Percentiles rank a stretch among this genome's conserved stretches.
These are phyloP conservation scores for Huiozyma naganishii DNA, from an alignment of 805 yeast genomes.

Conservation along the genomic window DNA sequence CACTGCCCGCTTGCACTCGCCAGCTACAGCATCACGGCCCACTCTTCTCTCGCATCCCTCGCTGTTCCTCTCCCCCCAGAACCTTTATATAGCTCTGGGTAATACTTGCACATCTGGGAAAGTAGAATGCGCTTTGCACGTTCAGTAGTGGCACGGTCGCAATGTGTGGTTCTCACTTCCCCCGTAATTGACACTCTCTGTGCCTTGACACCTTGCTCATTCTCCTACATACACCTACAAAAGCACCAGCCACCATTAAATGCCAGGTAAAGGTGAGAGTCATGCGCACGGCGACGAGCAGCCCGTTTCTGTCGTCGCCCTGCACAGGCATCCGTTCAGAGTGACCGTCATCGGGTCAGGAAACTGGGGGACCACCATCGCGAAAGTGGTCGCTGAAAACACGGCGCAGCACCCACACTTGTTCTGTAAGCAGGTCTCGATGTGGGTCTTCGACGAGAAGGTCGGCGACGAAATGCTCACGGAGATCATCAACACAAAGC, in stretches of 20 bases:
- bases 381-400: conserved; percentile 89
- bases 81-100: too few relatives aligned
- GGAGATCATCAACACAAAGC: conserved; percentile 77
- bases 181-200: too few relatives aligned
- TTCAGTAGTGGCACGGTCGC: too few relatives aligned
- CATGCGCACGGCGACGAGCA: conserved; percentile 4
- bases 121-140: too few relatives aligned
- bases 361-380: conserved; percentile 96
- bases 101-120: too few relatives aligned
- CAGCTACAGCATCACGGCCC: too few relatives aligned
- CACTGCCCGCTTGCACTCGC: too few relatives aligned
- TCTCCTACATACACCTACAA: background rate
- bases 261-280: background rate
- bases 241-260: background rate
- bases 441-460: conserved; percentile 94
- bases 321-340: conserved; percentile 32
- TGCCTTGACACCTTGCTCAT: too few relatives aligned
- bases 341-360: conserved; percentile 87
- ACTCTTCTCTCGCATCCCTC: background rate
- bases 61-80: background rate
- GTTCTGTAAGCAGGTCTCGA: conserved; percentile 65
- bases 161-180: too few relatives aligned
- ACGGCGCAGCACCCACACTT: conserved; percentile 57
- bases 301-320: conserved; percentile 4
- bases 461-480: conserved; percentile 72